These are phyloP conservation scores for Penicillium goetzii DNA, from an alignment of 495 filamentous ascomycete genomes.

Conservation along the genomic window DNA sequence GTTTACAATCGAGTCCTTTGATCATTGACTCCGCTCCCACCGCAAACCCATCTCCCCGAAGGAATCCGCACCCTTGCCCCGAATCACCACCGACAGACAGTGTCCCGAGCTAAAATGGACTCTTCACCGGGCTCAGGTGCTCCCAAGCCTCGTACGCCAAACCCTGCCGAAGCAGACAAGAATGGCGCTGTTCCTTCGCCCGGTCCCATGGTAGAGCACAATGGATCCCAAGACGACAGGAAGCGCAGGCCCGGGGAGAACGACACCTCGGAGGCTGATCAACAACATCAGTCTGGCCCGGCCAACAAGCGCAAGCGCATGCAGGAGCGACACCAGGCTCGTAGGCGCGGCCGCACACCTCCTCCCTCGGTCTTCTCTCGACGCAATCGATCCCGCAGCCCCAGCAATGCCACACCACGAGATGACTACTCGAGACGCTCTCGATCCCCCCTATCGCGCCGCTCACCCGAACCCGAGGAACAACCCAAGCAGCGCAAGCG, in stretches of 20 bases:
- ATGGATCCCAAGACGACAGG: constrained; percentile 27
- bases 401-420: constrained; percentile 30
- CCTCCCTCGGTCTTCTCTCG: constrained; percentile 50
- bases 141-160: constrained; percentile 3
- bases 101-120: constrained; percentile 17
- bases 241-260: constrained; percentile 38
- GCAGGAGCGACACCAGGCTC: constrained; percentile 50
- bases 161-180: constrained; percentile 10
- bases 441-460: constrained; percentile 41
- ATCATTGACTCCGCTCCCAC: constrained; percentile 5
- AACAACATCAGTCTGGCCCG: constrained; percentile 27
- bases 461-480: constrained; percentile 47
- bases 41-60: neutral
- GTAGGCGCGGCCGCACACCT: constrained; percentile 43
- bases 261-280: constrained; percentile 19
- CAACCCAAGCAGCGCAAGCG: constrained; percentile 75
- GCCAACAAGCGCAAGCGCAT: constrained; percentile 47
- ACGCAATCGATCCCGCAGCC: constrained; percentile 42
- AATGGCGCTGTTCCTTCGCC: constrained; percentile 17
- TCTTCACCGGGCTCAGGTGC: constrained; percentile 13
- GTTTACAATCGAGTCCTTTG: neutral
- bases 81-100: neutral
- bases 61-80: neutral
- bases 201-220: constrained; percentile 15
- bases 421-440: constrained; percentile 37